Percentiles rank a stretch among this genome's conserved stretches.
These are phyloP conservation scores for Lodderomyces pseudojiufengensis DNA, from an alignment of 1,139 yeast genomes.

Conservation along the genomic window DNA sequence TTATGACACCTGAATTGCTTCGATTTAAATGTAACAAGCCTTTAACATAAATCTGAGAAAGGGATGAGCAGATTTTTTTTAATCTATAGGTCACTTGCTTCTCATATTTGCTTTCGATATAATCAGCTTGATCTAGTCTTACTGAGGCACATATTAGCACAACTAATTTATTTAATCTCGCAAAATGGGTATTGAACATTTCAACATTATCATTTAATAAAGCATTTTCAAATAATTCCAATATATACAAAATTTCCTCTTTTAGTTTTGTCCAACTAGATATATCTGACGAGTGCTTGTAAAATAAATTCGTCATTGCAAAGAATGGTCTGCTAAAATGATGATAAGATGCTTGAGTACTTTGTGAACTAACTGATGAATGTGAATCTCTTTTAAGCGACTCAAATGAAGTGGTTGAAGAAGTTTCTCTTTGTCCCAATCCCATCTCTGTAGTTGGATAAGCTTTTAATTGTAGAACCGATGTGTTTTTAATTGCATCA, in stretches of 20 bases:
- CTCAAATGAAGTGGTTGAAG: slow-evolving; percentile 19
- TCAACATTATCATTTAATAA: slow-evolving; percentile 47
- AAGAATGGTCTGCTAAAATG: slow-evolving; percentile 43
- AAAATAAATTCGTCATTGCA: slow-evolving; percentile 44
- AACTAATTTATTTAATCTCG: slow-evolving; percentile 46
- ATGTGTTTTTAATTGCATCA: slow-evolving; percentile 23
- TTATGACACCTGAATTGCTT: no score
- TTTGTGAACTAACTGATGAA: slow-evolving; percentile 28
- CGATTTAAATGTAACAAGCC: slow-evolving; percentile 51
- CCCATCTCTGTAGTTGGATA: slow-evolving; percentile 9
- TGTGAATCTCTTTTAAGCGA: slow-evolving; percentile 39
- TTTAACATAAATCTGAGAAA: slow-evolving; percentile 59
- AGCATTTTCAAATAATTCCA: slow-evolving; percentile 47
- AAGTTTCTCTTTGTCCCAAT: slow-evolving; percentile 10
- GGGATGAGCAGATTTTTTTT: slow-evolving; percentile 48
- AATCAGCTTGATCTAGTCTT: slow-evolving; percentile 50
- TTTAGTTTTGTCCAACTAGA: slow-evolving; percentile 55
- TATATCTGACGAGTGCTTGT: slow-evolving; percentile 54
- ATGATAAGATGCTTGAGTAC: slow-evolving; percentile 33
- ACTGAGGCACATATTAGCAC: slow-evolving; percentile 49
- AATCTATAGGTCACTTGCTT: slow-evolving; percentile 44
- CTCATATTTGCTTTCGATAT: slow-evolving; percentile 42
- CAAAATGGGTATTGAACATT: slow-evolving; percentile 50
- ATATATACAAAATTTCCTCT: slow-evolving; percentile 41
- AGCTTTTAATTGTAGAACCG: slow-evolving; percentile 17